Base-by-base conservation (phyloP, 306 rosid species). In the Cicer chorassanicum region DNA sequence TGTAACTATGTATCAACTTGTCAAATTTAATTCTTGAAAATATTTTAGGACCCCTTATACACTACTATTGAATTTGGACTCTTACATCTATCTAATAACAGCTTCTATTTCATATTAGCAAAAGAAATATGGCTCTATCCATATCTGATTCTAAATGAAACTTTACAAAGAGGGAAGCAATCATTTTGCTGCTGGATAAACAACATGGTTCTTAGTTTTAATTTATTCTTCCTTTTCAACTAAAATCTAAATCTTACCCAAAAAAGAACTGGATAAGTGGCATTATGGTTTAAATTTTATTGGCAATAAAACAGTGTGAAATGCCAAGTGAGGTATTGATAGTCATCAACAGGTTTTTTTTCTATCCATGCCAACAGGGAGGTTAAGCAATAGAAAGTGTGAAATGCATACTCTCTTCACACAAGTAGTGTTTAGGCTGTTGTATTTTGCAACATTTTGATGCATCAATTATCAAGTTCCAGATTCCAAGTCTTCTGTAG, bases 1-100 rank as follows among this genome's bases (percentile, higher is more conserved):
- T 8, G 24, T 14, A 63, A 39, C 38, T 18, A 42, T 16, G 14
- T 10, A 65, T 42, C 54, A 65, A 74, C 34, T 24, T 24, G 34
- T 24, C 34, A 24, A 24, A 24, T 24, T 24, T 24, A 68, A 12
- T 29, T 60, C 43, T 12, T 6, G 42, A 29, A 59, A 59, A 66
- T 34, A 41, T 18, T 69, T 41, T 79, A 77, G 86, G 88, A 42
- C 83, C 84, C 82, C 46, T 18, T 12, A 44, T 3, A 19, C 18
- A 9, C 54, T 41, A 15, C 49, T 64, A 64, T 24, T 24, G 34
- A 24, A 24, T 24, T 64, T 65, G 16, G 0, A 24, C 34, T 24
- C 34, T 42, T 65, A 42, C 8, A 64, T 41, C 51, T 19, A 65
- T 6, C 34, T 24, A 24, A 71, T 24, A 24, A 71, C 74, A 70